Base-by-base conservation (phyloP, 257 asterid genomes). In the Solanum raphanifolium region DNA sequence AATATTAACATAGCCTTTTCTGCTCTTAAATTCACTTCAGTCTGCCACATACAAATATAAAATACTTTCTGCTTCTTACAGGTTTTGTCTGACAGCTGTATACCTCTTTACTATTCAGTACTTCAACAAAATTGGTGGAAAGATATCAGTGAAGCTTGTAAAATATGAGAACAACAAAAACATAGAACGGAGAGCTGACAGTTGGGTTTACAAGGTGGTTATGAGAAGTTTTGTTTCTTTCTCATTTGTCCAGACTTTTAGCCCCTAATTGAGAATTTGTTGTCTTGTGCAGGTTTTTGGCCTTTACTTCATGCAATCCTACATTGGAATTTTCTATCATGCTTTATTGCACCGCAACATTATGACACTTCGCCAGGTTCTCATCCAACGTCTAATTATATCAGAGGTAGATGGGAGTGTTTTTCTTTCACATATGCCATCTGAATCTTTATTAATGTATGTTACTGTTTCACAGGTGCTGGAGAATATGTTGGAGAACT, bases 231-330 rank as follows among this genome's bases (percentile, higher is more conserved):
- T 11, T 76, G 48, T 41, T 36, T 65, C 52, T 65, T 20, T 34
- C 75, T 38, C 66, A 13, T 20, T 35, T 76, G 46, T 55, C 11
- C 60, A 1, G 13, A n/a, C 55, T 48, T 27, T 48, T 12, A n/a
- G 11, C 36, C n/a, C 27, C 71, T 20, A 52, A 23, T 65, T 73
- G 71, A 11, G 74, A 73, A 13, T 46, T 48, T 73, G 13, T 39
- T n/a, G 68, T 73, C 85, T 46, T 60, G 35, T 74, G 87, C 94
- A 97, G 99, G 99, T 97, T 27, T 97, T 97, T 87, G 99, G 98
- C 38, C 98, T 97, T 83, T 95, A 97, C 87, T 97, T 97, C 92
- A 96, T 97, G 99, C 99, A 97, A 87, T 89, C 99, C 23, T 97
- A 97, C 87, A 96, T 97, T 34, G 99, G 99, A 78, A 90, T 97